Percentiles rank a stretch among this genome's conserved stretches.
phyloP scores from a whole-genome alignment of 2,329 filamentous ascomycete genomes.

The Paracoccidioides brasiliensis region DNA sequence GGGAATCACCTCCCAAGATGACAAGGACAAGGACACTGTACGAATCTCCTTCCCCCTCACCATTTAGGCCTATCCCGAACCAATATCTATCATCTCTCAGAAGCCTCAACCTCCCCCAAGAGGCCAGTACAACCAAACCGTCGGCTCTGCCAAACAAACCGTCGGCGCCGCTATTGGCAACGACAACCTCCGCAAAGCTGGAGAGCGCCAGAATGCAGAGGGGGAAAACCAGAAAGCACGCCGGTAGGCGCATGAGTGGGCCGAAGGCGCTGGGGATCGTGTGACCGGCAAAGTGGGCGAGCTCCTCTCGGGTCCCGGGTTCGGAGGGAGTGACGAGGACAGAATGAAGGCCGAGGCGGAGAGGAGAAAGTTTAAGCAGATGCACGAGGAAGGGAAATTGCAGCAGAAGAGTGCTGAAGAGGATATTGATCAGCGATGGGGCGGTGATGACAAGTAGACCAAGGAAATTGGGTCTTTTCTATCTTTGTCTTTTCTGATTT shows the following conservation, averaged over 20 bases:
- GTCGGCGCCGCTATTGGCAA: constrained; percentile 63
- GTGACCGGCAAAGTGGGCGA: constrained; percentile 58
- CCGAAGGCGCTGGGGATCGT: constrained; percentile 53
- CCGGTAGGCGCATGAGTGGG: constrained; percentile 65
- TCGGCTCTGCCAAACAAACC: constrained; percentile 74
- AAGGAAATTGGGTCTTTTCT: neutral
- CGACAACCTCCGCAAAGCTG: constrained; percentile 60
- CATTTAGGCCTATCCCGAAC: neutral
- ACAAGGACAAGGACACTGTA: constrained; percentile 12
- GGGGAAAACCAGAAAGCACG: constrained; percentile 72
- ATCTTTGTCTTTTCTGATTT: neutral
- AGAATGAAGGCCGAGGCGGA: constrained; percentile 31
- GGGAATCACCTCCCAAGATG: constrained; percentile 4
- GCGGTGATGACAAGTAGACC: neutral
- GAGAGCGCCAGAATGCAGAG: constrained; percentile 63
- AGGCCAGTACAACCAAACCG: constrained; percentile 76
- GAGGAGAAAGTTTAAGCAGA: constrained; percentile 43
- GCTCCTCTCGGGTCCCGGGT: constrained; percentile 46
- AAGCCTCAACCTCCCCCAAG: constrained; percentile 24
- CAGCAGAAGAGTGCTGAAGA: constrained; percentile 69
- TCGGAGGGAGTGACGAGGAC: constrained; percentile 56
- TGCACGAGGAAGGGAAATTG: constrained; percentile 75
- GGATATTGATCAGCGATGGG: constrained; percentile 54
- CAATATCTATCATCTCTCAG: neutral
- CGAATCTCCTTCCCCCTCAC: neutral